Base-by-base conservation (phyloP, 1,139 yeast species). In the Saccharomyces hybrid region DNA sequence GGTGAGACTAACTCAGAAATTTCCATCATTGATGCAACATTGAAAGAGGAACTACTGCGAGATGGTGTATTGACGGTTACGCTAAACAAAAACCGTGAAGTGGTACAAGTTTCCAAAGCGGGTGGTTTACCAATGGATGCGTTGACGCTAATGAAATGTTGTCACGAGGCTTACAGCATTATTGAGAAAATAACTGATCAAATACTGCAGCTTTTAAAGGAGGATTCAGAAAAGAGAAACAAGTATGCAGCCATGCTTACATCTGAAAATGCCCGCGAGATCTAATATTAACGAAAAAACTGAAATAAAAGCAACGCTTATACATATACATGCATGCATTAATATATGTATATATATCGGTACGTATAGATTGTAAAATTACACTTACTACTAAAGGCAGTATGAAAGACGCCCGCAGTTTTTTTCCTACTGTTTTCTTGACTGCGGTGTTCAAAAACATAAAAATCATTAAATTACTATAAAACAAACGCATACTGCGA, bases 41-140 rank as follows among this genome's bases (percentile, higher is more conserved):
- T 82, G 52, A 78, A 81, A 53, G 99, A 93, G 70, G 97, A 91
- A 66, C 70, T 78, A 25, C 72, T 90, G 27, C 76, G 95, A 57
- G 87, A 85, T 55, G 96, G 97, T 31, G 80, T 81, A 13, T 76
- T 93, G 70, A 88, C 95, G 1, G 82, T 93, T 28, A 90, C 99
- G 0, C 72, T 91, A 56, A 93, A 93, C 70, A 88, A 88, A 64
- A 93, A 91, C 69, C 79, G 95, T 61, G 99, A 93, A 65, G 75
- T 93, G 20, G 89, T 96, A 53, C 99, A 93, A 69, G 76, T 95
- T 46, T 80, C 88, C 50, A 93, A 93, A 65, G 87, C 90, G 47
- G 99, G 99, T 50, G 97, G 98, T 0, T 75, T 88, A 50, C 87
- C 95, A 1, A 82, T 93, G 60, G 93, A 89, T 62, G 90, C 95